These are phyloP conservation scores for Ophiostoma angusticollis DNA, from an alignment of 2,329 filamentous ascomycete genomes.

Conservation along the genomic window DNA sequence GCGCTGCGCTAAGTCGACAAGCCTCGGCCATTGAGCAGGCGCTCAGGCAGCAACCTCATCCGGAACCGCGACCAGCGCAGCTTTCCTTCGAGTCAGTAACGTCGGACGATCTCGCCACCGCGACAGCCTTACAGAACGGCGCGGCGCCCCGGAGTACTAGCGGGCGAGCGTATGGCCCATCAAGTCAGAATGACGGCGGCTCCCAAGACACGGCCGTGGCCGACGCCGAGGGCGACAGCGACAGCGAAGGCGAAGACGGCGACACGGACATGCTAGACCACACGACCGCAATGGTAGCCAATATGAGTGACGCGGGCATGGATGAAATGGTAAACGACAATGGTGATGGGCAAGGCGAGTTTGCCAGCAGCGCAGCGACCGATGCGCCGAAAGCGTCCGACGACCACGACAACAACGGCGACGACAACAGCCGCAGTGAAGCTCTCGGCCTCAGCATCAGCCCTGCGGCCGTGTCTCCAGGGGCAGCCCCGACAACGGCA, in stretches of 20 bases:
- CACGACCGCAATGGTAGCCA: slow-evolving; percentile 10
- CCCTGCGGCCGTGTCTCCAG: not conserved
- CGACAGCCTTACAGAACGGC: too few species aligned
- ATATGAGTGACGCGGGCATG: slow-evolving; percentile 14
- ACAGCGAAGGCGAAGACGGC: slow-evolving; percentile 6
- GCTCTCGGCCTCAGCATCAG: too few species aligned
- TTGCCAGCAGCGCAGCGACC: too few species aligned
- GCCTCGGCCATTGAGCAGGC: slow-evolving; percentile 9
- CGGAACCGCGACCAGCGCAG: slow-evolving; percentile 4
- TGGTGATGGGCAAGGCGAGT: slow-evolving; percentile 2
- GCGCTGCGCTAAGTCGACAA: not conserved
- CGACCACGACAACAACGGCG: too few species aligned
- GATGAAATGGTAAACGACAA: slow-evolving; percentile 9
- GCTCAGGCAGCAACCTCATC: slow-evolving; percentile 11
- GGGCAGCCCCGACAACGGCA: not conserved
- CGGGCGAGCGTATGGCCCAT: too few species aligned
- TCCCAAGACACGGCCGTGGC: not conserved
- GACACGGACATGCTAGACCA: slow-evolving; percentile 9
- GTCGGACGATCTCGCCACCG: too few species aligned
- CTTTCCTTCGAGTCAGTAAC: too few species aligned
- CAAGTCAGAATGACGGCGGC: too few species aligned
- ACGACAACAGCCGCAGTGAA: too few species aligned
- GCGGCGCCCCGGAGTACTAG: too few species aligned
- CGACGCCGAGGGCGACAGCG: slow-evolving; percentile 10
- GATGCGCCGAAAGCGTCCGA: too few species aligned